Evolutionary conservation across 306 rosid genomes (phyloP), one percentile per base, ranked within the genome.

Genomic region (Vigna nakashimae): DNA sequence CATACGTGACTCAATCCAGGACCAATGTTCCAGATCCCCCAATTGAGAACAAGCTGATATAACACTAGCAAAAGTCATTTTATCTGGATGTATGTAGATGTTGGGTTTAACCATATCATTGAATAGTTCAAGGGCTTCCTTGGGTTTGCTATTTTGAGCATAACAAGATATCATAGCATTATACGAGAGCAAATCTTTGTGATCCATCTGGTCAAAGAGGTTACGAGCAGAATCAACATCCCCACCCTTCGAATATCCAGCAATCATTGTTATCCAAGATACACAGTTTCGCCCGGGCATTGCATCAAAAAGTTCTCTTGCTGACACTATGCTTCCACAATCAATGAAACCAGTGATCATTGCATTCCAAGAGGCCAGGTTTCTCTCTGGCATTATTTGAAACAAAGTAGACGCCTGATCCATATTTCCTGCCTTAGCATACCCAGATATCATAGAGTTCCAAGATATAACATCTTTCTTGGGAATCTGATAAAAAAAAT

Each of bases 91-190:
- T 67, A 89, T 30, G 51, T 67, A 55, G 49, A 57, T 7, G 0
- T 86, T 83, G 1, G 75, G 84, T 65, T 76, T 74, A 79, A 90
- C 82, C 91, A 90, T 83, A 55, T 74, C 87, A 51, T 84, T 79
- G 51, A 92, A 89, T 78, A 92, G 81, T 46, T 80, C 89, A 71
- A 92, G 83, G 50, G 94, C 93, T 78, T 89, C 90, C 68, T 80
- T 74, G 22, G 96, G 96, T 78, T 82, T 78, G 81, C 87, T 75
- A 75, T 90, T 92, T 83, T 88, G 96, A 64, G 96, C 89, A 81
- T 86, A 83, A 80, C 96, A 90, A 67, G 97, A 90, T 69, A 92
- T 84, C 90, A 90, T 86, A 60, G 94, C 92, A 71, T 89, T 90
- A 40, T 56, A 89, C 1, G 75, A 73, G 57, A 74, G 78, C 77